Conservation (phyloP, 1,284 basidiomycete genomes). For the Vanrija sp. region DNA sequence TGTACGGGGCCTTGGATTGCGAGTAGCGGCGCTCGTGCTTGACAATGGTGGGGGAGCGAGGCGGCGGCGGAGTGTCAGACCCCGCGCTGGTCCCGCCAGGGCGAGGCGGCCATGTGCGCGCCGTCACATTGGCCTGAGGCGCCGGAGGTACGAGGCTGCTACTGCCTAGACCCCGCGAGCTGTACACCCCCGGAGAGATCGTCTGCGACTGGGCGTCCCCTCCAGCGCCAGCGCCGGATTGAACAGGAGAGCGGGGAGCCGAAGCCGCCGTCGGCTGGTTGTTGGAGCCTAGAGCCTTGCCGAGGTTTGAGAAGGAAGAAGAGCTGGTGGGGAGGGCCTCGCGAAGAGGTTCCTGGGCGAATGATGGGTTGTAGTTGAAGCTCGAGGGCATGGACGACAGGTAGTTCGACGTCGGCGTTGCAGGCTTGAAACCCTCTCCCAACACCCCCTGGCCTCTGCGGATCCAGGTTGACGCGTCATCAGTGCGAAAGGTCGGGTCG, state of each 20-base stretch:
- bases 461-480: conserved; percentile 22
- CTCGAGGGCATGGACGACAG: background rate
- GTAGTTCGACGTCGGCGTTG: background rate
- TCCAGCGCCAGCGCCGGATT: background rate
- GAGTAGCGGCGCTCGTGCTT: too few relatives aligned
- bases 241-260: background rate
- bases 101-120: too few relatives aligned
- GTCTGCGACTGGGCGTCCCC: conserved; percentile 4
- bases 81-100: too few relatives aligned
- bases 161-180: too few relatives aligned
- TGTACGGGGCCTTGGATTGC: too few relatives aligned
- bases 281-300: background rate
- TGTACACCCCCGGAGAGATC: conserved; percentile 23
- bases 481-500: conserved; percentile 8
- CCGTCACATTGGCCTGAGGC: too few relatives aligned
- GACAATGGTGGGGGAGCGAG: too few relatives aligned
- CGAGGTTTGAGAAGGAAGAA: background rate
- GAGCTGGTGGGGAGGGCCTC: background rate
- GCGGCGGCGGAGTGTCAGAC: too few relatives aligned
- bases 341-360: too few relatives aligned
- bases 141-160: too few relatives aligned
- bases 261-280: background rate
- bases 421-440: conserved; percentile 5
- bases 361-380: too few relatives aligned
- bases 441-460: conserved; percentile 16